A percentile compares a stretch with the other conserved stretches of the same genome.
These are phyloP conservation scores for Avena atlantica DNA, from an alignment of 176 grass and related monocot species.

Conservation along the genomic window DNA sequence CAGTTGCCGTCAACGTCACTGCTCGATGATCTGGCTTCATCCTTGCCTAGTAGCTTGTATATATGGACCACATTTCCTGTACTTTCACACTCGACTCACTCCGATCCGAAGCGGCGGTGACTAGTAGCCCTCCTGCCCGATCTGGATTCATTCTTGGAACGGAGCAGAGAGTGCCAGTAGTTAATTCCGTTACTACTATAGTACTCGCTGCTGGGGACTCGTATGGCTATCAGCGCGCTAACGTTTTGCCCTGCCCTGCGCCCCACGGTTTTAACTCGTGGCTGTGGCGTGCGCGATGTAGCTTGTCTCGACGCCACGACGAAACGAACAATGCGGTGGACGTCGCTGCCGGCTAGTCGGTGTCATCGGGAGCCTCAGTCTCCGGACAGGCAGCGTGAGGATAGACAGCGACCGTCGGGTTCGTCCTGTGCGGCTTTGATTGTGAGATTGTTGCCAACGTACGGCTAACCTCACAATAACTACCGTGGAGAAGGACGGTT, in stretches of 20 bases:
- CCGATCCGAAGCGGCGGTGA: background rate
- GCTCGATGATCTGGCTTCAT: conserved; percentile 15
- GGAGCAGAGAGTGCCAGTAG: background rate
- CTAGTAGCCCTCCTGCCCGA: background rate
- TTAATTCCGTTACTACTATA: background rate
- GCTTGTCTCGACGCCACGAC: conserved; percentile 2
- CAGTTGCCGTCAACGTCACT: conserved; percentile 29
- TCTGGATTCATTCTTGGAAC: conserved; percentile 12
- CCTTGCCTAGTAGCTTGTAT: background rate
- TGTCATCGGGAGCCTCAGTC: background rate
- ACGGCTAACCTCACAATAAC: background rate
- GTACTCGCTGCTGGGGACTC: background rate
- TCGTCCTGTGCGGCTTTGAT: background rate
- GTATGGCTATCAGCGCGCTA: background rate
- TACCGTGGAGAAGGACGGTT: background rate
- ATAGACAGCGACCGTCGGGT: background rate
- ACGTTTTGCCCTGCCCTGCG: background rate
- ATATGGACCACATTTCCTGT: background rate
- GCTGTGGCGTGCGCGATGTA: background rate
- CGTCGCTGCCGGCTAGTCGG: background rate
- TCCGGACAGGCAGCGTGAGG: background rate
- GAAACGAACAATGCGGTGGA: background rate
- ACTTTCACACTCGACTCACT: background rate
- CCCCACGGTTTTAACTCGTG: background rate
- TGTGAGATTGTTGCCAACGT: background rate